Base-by-base conservation (phyloP, 495 filamentous ascomycete species). In the Parmelia sp. region DNA sequence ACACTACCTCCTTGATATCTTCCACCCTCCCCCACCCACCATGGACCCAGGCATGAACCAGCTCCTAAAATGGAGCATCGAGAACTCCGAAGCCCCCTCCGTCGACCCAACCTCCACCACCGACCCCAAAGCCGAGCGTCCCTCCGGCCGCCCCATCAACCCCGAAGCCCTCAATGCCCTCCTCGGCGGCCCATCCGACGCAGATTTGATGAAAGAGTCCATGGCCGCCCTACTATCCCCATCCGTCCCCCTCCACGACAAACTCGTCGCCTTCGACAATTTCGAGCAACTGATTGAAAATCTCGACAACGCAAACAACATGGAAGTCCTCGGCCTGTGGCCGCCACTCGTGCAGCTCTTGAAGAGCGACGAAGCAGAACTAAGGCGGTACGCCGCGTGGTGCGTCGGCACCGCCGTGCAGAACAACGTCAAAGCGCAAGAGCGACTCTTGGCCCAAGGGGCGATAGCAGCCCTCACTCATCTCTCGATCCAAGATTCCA, bases 261-360 rank as follows among this genome's bases (percentile, higher is more conserved):
- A 90, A 74, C 72, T 96, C 44, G 85, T 84, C 57, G 95, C 95
- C 37, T 96, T 97, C 74, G 94, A 98, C 81, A 96, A 97, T 78
- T 89, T 97, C 59, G 92, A 97, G 77, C 88, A 95, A 73, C 78
- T 97, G 47, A 86, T 97, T 68, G 94, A 96, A 78, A 82, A 79
- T 45, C 83, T 97, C 65, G 94, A 98, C 78, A 98, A 97, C 76
- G 92, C 94, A 56, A 97, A 96, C 78, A 92, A 96, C 73, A 78
- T 96, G 61, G 86, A 86, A 56, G 81, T 82, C 10, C 77, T 96
- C 21, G 82, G 82, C 10, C 77, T 97, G 57, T 98, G 94, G 94
- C 80, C 82, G 10, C 90, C 90, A 25, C 76, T 98, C 57, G 78
- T 96, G 10, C 69, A 76, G 3, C 80, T 90, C 47, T 80, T 98